Evolutionary conservation across 208 protist genomes (phyloP).

Genomic region (Ichthyophonus hoferi): DNA sequence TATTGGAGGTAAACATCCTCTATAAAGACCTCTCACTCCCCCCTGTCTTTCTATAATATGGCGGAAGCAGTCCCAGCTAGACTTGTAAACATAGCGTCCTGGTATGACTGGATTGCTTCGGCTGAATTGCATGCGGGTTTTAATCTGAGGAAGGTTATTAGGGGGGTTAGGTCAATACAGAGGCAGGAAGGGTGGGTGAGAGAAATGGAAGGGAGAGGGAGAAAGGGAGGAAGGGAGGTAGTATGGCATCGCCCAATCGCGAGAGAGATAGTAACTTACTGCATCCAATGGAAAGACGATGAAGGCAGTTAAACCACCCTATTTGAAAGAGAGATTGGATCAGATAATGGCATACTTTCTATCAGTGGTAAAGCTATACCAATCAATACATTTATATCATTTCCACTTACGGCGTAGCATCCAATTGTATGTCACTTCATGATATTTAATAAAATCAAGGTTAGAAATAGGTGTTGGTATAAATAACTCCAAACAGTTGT

Average conservation of each 20-base stretch:
- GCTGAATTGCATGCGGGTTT: conserved; percentile 15
- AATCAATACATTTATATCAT: too few relatives aligned
- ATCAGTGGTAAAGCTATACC: too few relatives aligned
- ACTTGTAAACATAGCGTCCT: not conserved
- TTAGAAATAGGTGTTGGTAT: too few relatives aligned
- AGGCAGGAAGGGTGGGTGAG: not conserved
- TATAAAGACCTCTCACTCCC: not conserved
- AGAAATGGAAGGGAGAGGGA: not conserved
- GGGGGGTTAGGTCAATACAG: not conserved
- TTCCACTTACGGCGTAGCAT: too few relatives aligned
- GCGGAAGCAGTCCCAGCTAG: conserved; percentile 9
- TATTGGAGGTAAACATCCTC: not conserved
- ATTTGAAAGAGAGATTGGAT: too few relatives aligned
- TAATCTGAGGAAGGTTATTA: not conserved
- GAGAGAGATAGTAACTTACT: not conserved
- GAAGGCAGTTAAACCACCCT: not conserved
- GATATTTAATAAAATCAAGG: too few relatives aligned
- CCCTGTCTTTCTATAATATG: not conserved
- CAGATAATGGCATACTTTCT: too few relatives aligned
- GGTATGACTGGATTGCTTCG: not conserved
- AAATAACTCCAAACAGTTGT: not conserved
- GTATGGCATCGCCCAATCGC: too few relatives aligned
- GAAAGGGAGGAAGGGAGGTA: not conserved
- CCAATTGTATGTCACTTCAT: too few relatives aligned
- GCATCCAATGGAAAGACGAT: conserved; percentile 24